Conservation (phyloP, 2,329 filamentous ascomycete species). For the Hymenoscyphus occultus region DNA sequence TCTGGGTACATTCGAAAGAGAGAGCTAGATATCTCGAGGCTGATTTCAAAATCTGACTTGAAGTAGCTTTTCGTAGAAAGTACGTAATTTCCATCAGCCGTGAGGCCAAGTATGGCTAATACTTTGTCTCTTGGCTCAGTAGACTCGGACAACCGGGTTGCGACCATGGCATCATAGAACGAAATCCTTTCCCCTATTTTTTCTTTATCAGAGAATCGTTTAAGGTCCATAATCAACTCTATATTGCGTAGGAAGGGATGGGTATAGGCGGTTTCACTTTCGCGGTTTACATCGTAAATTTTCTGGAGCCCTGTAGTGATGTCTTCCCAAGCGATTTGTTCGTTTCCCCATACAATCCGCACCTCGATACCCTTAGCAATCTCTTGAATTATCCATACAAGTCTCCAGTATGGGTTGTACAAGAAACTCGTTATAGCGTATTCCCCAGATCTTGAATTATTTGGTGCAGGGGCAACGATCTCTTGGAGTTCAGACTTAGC, state of each 20-base stretch:
- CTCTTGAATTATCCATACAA: not conserved
- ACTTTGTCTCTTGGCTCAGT: not conserved
- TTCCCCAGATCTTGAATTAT: too few species aligned
- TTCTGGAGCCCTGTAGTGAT: not conserved
- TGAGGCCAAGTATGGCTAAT: not conserved
- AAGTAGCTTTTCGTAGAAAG: not conserved
- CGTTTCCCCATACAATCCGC: not conserved
- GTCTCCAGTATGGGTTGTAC: not conserved
- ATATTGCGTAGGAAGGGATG: too few species aligned
- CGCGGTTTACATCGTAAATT: too few species aligned
- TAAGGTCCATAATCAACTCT: not conserved
- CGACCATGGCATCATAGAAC: not conserved
- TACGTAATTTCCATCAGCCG: not conserved
- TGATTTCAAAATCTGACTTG: not conserved
- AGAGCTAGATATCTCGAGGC: not conserved
- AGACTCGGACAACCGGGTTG: not conserved
- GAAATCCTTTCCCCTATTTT: not conserved
- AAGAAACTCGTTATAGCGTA: too few species aligned
- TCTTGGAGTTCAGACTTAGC: too few species aligned
- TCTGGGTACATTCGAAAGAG: not conserved
- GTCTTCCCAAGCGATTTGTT: not conserved
- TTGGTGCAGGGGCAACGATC: too few species aligned
- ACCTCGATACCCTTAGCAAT: not conserved
- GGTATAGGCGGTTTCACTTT: too few species aligned
- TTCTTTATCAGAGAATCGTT: not conserved